Evolutionary conservation across 163 green algal species (phyloP).

Genomic region (Volvox carteri): DNA sequence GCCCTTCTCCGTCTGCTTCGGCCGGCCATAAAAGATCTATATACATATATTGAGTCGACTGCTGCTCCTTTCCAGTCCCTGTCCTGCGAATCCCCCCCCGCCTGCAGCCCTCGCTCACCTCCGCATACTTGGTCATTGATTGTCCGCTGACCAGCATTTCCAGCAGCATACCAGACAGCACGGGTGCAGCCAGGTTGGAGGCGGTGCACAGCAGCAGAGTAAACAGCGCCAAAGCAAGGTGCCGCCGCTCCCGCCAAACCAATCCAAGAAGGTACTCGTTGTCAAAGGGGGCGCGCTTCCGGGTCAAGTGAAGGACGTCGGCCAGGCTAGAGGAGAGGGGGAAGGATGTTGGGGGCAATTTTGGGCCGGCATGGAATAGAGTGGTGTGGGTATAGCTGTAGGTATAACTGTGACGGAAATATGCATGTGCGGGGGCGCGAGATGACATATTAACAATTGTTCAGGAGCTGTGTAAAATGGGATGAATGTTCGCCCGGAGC

Average conservation of each 20-base stretch:
- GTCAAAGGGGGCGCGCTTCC: conserved; percentile 62
- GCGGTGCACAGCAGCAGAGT: conserved; percentile 80
- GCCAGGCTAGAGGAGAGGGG: conserved; percentile 35
- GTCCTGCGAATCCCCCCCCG: too few species aligned
- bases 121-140: conserved; percentile 75
- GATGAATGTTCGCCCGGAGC: too few species aligned
- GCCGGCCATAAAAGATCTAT: too few species aligned
- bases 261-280: conserved; percentile 72
- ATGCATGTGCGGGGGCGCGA: too few species aligned
- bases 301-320: conserved; percentile 26
- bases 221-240: conserved; percentile 60
- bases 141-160: conserved; percentile 85
- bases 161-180: conserved; percentile 89
- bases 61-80: too few species aligned
- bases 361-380: not conserved
- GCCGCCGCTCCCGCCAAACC: conserved; percentile 68
- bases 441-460: too few species aligned
- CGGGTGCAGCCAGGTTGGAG: conserved; percentile 88
- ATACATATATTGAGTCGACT: too few species aligned
- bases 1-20: too few species aligned
- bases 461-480: too few species aligned
- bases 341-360: not conserved
- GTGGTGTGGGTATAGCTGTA: not conserved
- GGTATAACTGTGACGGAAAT: not conserved
- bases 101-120: conserved; percentile 69